Base-by-base conservation (phyloP, 2,329 filamentous ascomycete genomes). In the Diaporthe batatas region DNA sequence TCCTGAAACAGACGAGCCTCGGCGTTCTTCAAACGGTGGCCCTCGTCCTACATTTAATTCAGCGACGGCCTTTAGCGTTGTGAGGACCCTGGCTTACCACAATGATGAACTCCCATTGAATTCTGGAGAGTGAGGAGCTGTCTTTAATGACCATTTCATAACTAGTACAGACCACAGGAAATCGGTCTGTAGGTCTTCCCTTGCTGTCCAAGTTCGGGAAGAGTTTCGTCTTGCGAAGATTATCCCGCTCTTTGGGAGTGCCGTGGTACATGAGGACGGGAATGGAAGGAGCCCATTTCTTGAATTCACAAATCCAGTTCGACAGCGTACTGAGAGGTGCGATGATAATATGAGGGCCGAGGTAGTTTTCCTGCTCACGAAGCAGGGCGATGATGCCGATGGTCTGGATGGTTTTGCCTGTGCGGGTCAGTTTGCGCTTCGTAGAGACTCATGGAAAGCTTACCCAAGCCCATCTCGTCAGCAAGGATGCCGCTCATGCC, bases 141-240 rank as follows among this genome's bases (percentile, higher is more conserved):
- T 99, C 96, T 77, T 94, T 92, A 83, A 99, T 92, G 70, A 97
- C 95, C 79, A 99, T 98, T 80, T 99, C 96, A 78, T 98, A 98
- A 51, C 93, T 97, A 0, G 96, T 99, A 78, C 95, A 95, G 0
- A 98, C 93, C 0, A 99, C 92, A 0, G 96, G 96, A 75, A 98
- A 99, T 58, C 92, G 89, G 1, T 88, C 84, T 0, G 84, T 89
- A 0, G 89, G 89, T 2, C 86, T 81, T 0, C 91, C 87, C 11
- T 82, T 88, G 16, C 90, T 89, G 55, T 70, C 68, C 18, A 96
- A 90, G 74, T 94, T 85, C 55, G 89, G 89, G 80, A 91, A 91
- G 78, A 98, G 89, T 51, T 88, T 84, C n/a, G 89, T 92, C 57
- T 86, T 87, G 74, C 95, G 91, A n/a, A 98, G 90, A 1, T 90